A percentile compares a stretch with the other conserved stretches of the same genome.
Conservation (phyloP, 31 red algal species). For the Odonthalia washingtoniensis region DNA sequence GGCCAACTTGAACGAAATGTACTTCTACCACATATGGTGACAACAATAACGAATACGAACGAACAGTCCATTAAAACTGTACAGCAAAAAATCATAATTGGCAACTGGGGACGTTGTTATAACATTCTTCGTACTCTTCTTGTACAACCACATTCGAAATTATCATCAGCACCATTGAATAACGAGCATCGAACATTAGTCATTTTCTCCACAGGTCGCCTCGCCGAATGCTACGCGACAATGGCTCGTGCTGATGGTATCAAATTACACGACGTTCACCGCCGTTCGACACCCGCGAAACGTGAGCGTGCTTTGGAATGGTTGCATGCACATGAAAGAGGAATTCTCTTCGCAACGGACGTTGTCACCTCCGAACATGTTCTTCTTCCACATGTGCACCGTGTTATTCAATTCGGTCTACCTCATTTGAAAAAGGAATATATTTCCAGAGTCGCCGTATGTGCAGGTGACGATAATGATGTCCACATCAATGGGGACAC, state of each 20-base stretch:
- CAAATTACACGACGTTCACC: constrained; percentile 28
- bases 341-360: constrained; percentile 41
- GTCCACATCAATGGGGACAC: background rate
- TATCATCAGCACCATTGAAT: too few species aligned
- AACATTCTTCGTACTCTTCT: background rate
- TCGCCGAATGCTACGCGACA: constrained; percentile 48
- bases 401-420: constrained; percentile 29
- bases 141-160: too few species aligned
- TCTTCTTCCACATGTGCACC: constrained; percentile 22
- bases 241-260: constrained; percentile 18
- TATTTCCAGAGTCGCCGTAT: constrained; percentile 4
- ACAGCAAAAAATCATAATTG: too few species aligned
- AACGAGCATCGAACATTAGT: too few species aligned
- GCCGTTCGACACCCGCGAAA: constrained; percentile 27
- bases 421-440: constrained; percentile 26
- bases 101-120: background rate
- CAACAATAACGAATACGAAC: too few species aligned
- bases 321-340: constrained; percentile 11
- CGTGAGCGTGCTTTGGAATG: constrained; percentile 31
- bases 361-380: background rate
- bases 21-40: too few species aligned
- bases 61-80: too few species aligned
- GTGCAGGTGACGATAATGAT: background rate
- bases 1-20: too few species aligned
- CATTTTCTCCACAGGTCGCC: constrained; percentile 36